phyloP scores from a whole-genome alignment of 2,329 filamentous ascomycete species.

The Venturiaceae sp. region DNA sequence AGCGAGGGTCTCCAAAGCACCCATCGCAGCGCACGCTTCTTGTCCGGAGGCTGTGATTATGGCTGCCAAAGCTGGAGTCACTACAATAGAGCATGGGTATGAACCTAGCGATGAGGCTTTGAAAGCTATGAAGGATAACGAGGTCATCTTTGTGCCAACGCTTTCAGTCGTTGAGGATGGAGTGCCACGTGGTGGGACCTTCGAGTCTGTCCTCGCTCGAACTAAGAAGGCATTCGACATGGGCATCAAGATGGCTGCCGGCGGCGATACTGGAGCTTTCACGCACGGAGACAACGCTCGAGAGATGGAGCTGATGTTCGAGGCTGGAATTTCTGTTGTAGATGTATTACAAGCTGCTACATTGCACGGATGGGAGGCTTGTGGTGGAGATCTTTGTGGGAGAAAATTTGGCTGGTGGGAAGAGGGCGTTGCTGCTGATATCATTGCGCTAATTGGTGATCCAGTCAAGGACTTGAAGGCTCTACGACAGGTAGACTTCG shows the following conservation, averaged over 20 bases:
- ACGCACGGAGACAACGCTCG: constrained; percentile 43
- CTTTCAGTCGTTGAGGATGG: constrained; percentile 34
- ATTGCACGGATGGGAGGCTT: constrained; percentile 45
- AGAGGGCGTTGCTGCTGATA: constrained; percentile 39
- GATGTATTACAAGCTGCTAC: constrained; percentile 42
- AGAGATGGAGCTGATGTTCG: constrained; percentile 45
- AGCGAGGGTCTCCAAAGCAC: constrained; percentile 15
- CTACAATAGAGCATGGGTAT: constrained; percentile 21
- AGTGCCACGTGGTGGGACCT: constrained; percentile 10
- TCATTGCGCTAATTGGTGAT: constrained; percentile 39
- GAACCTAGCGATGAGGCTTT: constrained; percentile 26
- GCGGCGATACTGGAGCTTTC: constrained; percentile 24
- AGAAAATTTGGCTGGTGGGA: constrained; percentile 43
- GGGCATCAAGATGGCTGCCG: constrained; percentile 10
- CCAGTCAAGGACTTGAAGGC: constrained; percentile 29
- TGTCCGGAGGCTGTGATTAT: constrained; percentile 19
- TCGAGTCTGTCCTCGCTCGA: constrained; percentile 25
- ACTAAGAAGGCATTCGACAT: constrained; percentile 26
- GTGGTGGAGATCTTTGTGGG: constrained; percentile 42
- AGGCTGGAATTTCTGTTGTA: constrained; percentile 39
- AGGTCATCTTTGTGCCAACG: constrained; percentile 43
- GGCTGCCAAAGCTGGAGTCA: constrained; percentile 21
- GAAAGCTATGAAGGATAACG: constrained; percentile 32
- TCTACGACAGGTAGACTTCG: constrained; percentile 40
- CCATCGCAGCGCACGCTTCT: constrained; percentile 20